Conservation (phyloP, 495 filamentous ascomycete species). For the Penicillium waksmanii region DNA sequence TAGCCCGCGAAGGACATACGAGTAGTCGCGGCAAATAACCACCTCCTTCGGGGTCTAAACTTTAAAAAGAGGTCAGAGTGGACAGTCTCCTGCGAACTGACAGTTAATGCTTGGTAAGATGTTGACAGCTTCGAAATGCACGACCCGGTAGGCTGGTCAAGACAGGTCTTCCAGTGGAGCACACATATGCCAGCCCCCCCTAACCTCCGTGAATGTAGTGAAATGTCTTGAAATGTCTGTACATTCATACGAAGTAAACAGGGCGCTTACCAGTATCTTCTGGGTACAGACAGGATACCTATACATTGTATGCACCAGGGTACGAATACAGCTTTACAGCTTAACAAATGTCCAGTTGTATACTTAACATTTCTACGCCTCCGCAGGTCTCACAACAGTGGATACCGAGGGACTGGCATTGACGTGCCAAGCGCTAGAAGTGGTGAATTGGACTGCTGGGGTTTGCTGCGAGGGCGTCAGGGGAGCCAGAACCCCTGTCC, state of each 20-base stretch:
- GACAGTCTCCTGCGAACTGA: constrained; percentile 16
- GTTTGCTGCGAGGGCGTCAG: background rate
- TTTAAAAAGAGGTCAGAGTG: constrained; percentile 11
- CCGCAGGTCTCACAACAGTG: constrained; percentile 3
- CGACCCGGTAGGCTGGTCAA: constrained; percentile 14
- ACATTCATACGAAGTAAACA: background rate
- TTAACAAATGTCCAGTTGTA: too few relatives aligned
- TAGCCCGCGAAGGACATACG: background rate
- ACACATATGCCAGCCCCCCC: background rate
- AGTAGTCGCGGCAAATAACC: background rate
- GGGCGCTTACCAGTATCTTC: background rate
- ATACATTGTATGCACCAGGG: background rate
- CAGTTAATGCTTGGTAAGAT: constrained; percentile 7
- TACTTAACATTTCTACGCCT: background rate
- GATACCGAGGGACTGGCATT: constrained; percentile 14
- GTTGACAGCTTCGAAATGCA: constrained; percentile 11
- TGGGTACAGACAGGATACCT: background rate
- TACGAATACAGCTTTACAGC: background rate
- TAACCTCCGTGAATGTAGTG: background rate
- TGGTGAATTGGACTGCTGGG: background rate
- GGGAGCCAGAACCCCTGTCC: background rate
- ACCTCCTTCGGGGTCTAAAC: constrained; percentile 9
- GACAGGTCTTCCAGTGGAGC: constrained; percentile 14
- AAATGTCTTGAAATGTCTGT: background rate
- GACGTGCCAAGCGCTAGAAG: constrained; percentile 19